A percentile compares a stretch with the other conserved stretches of the same genome.
Conservation (phyloP, 768 basidiomycete genomes). For the Pleurotus cornucopiae region DNA sequence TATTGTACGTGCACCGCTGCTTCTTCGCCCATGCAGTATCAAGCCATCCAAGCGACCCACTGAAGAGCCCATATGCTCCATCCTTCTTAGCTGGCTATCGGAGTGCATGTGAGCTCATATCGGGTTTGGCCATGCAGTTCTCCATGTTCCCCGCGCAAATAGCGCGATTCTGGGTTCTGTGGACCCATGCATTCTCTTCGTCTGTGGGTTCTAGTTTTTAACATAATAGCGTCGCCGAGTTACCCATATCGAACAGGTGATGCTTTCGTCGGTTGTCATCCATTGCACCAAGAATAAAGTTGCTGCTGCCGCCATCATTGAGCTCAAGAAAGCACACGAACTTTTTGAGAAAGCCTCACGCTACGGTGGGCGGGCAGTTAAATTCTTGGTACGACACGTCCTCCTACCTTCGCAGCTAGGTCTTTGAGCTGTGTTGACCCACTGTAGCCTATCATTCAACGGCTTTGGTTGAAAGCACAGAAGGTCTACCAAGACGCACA, state of each 20-base stretch:
- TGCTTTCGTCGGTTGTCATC: slow-evolving; percentile 75
- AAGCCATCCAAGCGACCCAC: slow-evolving; percentile 61
- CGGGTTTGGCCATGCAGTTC: slow-evolving; percentile 44
- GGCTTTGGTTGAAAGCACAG: slow-evolving; percentile 60
- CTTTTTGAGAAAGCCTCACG: slow-evolving; percentile 61
- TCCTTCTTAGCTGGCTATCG: slow-evolving; percentile 68
- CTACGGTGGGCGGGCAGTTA: slow-evolving; percentile 63
- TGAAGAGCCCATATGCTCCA: slow-evolving; percentile 62
- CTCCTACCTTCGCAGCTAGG: not conserved
- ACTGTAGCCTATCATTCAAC: slow-evolving; percentile 58
- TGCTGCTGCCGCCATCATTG: slow-evolving; percentile 64
- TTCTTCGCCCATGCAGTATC: slow-evolving; percentile 73
- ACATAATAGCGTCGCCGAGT: not conserved
- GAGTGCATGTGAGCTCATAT: slow-evolving; percentile 57
- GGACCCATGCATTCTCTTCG: slow-evolving; percentile 70
- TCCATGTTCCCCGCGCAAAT: slow-evolving; percentile 51
- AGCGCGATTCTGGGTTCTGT: slow-evolving; percentile 65
- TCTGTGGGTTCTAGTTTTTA: slow-evolving; percentile 36
- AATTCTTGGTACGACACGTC: slow-evolving; percentile 49
- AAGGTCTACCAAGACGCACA: slow-evolving; percentile 42
- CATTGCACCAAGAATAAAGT: slow-evolving; percentile 64
- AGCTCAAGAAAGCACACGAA: slow-evolving; percentile 58
- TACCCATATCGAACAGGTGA: slow-evolving; percentile 42
- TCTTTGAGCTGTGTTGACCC: not conserved
- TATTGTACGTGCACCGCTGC: slow-evolving; percentile 70